These are phyloP conservation scores for Fraxinus paxiana DNA, from an alignment of 305 asterid species.

Conservation along the genomic window DNA sequence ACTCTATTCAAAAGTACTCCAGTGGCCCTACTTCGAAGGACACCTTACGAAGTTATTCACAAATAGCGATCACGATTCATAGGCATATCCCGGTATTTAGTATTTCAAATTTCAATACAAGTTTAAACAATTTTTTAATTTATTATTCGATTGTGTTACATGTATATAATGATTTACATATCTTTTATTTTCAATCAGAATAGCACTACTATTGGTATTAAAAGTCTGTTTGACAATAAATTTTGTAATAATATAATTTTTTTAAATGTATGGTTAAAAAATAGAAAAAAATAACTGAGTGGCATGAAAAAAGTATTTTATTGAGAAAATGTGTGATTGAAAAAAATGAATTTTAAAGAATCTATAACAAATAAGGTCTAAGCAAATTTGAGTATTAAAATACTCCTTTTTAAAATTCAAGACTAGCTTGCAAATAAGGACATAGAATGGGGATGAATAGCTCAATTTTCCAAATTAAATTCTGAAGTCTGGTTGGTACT, in stretches of 20 bases:
- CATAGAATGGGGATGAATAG: neutral
- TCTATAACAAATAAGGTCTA: neutral
- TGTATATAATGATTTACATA: no score
- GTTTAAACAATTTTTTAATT: neutral
- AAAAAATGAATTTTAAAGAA: neutral
- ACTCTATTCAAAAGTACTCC: neutral
- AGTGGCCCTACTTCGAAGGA: neutral
- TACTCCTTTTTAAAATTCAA: neutral
- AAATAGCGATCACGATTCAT: neutral
- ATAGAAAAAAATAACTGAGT: neutral
- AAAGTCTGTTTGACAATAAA: neutral
- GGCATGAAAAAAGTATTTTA: neutral
- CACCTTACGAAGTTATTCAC: neutral
- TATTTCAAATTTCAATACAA: neutral
- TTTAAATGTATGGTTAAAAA: neutral
- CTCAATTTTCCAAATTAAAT: neutral
- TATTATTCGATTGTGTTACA: neutral
- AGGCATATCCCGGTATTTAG: neutral
- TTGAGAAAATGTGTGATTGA: neutral
- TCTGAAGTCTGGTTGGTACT: neutral
- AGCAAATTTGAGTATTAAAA: neutral
- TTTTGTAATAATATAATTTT: neutral
- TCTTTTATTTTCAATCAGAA: neutral
- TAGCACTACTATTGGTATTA: neutral
- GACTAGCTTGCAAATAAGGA: neutral